Evolutionary conservation across 441 rosid species (phyloP).

Genomic region (Erodium trifolium): DNA sequence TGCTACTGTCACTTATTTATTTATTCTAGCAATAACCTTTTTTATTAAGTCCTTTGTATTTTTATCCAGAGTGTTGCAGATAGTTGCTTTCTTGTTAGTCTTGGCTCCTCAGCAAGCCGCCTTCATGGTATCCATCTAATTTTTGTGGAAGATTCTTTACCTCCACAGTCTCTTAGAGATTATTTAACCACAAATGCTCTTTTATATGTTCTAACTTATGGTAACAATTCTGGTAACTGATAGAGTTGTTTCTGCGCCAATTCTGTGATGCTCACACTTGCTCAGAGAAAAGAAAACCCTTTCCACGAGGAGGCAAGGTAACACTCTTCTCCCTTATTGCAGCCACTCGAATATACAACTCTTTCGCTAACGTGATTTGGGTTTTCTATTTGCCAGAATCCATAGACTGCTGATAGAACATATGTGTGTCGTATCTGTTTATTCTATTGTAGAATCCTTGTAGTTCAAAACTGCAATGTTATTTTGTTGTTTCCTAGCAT

Average conservation of each 20-base stretch:
- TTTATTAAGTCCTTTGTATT: conserved; percentile 13
- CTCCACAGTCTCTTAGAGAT: neutral
- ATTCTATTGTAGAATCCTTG: no score
- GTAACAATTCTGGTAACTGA: conserved; percentile 20
- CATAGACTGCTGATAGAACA: no score
- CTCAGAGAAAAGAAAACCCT: conserved; percentile 46
- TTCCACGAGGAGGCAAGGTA: conserved; percentile 90
- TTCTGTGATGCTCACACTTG: conserved; percentile 95
- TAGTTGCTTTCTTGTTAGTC: conserved; percentile 76
- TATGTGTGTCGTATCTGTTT: no score
- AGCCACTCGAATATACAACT: no score
- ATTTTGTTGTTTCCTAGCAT: no score
- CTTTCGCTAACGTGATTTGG: neutral
- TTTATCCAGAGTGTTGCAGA: conserved; percentile 73
- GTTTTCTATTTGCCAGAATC: no score
- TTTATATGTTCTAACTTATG: conserved; percentile 14
- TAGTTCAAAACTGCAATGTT: no score
- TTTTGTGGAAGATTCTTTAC: neutral
- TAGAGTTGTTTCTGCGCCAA: conserved; percentile 79
- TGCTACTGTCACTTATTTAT: conserved; percentile 11
- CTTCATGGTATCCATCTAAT: conserved; percentile 62
- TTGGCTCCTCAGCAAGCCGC: conserved; percentile 67
- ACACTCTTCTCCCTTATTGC: neutral
- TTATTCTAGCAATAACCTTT: conserved; percentile 10
- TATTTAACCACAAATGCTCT: neutral